phyloP scores from a whole-genome alignment of 345 rosid species.

The Cardiospermum halicacabum region DNA sequence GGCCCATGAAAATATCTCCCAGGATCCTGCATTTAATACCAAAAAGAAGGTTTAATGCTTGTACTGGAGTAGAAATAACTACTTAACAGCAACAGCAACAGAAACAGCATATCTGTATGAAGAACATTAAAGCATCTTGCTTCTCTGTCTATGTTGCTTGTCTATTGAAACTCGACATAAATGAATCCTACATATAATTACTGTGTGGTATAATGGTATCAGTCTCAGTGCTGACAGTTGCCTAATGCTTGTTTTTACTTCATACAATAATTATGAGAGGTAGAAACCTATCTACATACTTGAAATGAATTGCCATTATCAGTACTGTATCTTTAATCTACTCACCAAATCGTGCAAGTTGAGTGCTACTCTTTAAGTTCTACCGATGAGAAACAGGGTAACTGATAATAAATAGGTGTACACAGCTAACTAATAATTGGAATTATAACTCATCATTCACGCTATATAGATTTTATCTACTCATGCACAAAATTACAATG shows the following conservation, averaged over 20 bases:
- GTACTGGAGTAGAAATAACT: neutral
- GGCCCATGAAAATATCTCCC: constrained; percentile 95
- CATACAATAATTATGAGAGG: neutral
- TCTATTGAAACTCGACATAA: neutral
- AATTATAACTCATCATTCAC: neutral
- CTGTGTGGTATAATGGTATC: neutral
- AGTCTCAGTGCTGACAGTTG: neutral
- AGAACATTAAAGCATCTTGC: neutral
- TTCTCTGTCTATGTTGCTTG: neutral
- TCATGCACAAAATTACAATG: neutral
- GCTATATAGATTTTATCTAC: neutral
- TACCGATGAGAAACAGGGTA: neutral
- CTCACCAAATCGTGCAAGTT: neutral
- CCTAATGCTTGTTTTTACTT: neutral
- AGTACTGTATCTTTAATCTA: neutral
- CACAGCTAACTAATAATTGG: neutral
- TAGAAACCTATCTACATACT: neutral
- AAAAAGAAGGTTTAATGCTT: neutral
- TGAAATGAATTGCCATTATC: neutral
- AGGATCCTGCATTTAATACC: constrained; percentile 54
- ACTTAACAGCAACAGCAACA: too few relatives aligned
- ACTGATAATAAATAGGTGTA: too few relatives aligned
- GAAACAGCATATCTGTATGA: too few relatives aligned
- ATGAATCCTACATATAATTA: neutral
- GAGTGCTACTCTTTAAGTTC: neutral